Evolutionary conservation across 2,329 filamentous ascomycete genomes (phyloP).

Genomic region (Cytospora paraplurivora): DNA sequence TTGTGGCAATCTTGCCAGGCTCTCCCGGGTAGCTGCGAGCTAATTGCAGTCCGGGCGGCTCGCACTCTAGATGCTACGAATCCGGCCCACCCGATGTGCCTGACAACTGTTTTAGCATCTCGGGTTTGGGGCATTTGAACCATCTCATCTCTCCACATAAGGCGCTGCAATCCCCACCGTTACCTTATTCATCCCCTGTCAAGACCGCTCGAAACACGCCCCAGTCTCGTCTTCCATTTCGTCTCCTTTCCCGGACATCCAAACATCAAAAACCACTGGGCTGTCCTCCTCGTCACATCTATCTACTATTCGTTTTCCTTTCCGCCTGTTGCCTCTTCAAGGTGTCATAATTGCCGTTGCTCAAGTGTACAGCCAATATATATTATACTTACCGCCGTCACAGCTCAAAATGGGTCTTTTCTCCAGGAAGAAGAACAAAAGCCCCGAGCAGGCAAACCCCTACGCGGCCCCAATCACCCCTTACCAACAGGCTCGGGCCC

Average conservation of each 20-base stretch:
- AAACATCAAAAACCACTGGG: not conserved
- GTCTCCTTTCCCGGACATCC: slow-evolving; percentile 18
- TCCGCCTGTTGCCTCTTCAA: not conserved
- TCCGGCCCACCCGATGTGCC: slow-evolving; percentile 17
- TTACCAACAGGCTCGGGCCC: slow-evolving; percentile 48
- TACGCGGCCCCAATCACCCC: slow-evolving; percentile 55
- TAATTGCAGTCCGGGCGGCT: slow-evolving; percentile 14
- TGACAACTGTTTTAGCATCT: slow-evolving; percentile 26
- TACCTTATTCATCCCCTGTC: slow-evolving; percentile 21
- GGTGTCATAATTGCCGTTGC: not conserved
- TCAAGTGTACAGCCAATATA: not conserved
- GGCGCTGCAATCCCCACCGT: slow-evolving; percentile 23
- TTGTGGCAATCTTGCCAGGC: slow-evolving; percentile 20
- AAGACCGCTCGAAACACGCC: slow-evolving; percentile 25
- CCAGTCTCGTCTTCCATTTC: slow-evolving; percentile 19
- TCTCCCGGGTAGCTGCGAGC: not conserved
- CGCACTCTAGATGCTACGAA: not conserved
- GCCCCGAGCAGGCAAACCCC: slow-evolving; percentile 53
- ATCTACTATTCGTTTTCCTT: not conserved
- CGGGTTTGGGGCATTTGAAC: slow-evolving; percentile 10
- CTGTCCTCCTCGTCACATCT: not conserved
- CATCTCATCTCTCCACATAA: slow-evolving; percentile 14
- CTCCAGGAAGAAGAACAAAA: slow-evolving; percentile 49
- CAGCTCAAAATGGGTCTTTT: slow-evolving; percentile 48
- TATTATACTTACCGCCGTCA: not conserved